A percentile compares a stretch with the other conserved stretches of the same genome.
phyloP scores from a whole-genome alignment of 1,284 basidiomycete genomes.

The Cryptococcus wingfieldii region DNA sequence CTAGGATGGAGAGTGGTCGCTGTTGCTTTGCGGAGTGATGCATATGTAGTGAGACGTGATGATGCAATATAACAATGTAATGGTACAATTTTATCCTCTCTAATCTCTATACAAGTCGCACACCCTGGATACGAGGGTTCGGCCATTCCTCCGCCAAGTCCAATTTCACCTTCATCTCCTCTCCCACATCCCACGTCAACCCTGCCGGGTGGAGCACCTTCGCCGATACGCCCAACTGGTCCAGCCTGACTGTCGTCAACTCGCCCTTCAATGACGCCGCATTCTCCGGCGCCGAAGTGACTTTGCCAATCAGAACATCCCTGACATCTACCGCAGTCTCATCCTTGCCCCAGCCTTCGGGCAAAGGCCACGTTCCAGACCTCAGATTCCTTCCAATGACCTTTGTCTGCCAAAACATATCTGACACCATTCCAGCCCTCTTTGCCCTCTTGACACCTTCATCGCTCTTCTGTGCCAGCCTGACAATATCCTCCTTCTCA shows the following conservation, averaged over 20 bases:
- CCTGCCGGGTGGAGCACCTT: slow-evolving; percentile 7
- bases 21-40: slow-evolving; percentile 2
- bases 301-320: slow-evolving; percentile 14
- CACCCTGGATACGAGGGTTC: slow-evolving; percentile 16
- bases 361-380: background rate
- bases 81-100: background rate
- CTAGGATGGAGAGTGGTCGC: background rate
- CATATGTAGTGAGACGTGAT: slow-evolving; percentile 10
- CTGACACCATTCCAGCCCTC: slow-evolving; percentile 13
- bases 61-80: background rate
- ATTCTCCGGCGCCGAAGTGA: slow-evolving; percentile 14
- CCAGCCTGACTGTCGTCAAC: slow-evolving; percentile 18
- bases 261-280: slow-evolving; percentile 2
- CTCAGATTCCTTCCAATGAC: slow-evolving; percentile 8
- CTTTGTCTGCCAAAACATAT: slow-evolving; percentile 29
- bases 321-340: slow-evolving; percentile 17
- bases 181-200: slow-evolving; percentile 18
- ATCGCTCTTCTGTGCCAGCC: slow-evolving; percentile 17
- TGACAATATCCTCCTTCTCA: slow-evolving; percentile 21
- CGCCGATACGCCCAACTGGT: slow-evolving; percentile 16
- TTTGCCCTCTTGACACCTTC: slow-evolving; percentile 18
- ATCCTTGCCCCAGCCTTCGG: slow-evolving; percentile 1
- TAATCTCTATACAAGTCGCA: background rate
- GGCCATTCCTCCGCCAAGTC: slow-evolving; percentile 21
- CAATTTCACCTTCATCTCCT: slow-evolving; percentile 27